These are phyloP conservation scores for Paramecium primaurelia DNA, from an alignment of 73 alveolate genomes.

Conservation along the genomic window DNA sequence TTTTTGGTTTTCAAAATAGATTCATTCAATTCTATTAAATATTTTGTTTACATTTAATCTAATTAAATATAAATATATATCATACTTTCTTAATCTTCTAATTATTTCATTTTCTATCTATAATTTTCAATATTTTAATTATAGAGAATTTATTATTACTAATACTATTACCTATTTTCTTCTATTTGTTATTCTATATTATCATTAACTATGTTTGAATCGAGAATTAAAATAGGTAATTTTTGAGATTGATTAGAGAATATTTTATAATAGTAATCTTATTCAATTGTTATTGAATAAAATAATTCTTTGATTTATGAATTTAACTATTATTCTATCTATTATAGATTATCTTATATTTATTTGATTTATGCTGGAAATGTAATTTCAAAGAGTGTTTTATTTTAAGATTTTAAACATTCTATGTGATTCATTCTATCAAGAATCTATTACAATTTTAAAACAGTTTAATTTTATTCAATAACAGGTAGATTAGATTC, in stretches of 20 bases:
- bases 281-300: neutral
- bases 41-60: neutral
- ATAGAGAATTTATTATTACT: neutral
- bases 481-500: neutral
- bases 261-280: neutral
- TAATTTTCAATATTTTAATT: neutral
- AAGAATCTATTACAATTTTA: neutral
- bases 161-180: neutral
- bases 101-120: neutral
- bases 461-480: neutral
- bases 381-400: neutral
- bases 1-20: neutral
- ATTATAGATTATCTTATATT: neutral
- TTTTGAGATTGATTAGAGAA: neutral
- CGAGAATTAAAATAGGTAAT: neutral
- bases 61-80: neutral
- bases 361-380: neutral
- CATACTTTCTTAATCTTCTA: neutral
- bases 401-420: neutral
- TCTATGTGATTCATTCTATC: constrained; percentile 6
- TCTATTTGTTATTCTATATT: neutral
- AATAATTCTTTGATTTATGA: neutral
- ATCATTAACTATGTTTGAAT: neutral
- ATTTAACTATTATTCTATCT: neutral
- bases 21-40: neutral